A percentile compares a stretch with the other conserved stretches of the same genome.
phyloP scores from a whole-genome alignment of 495 filamentous ascomycete species.

The Achaetomiella virescens region DNA sequence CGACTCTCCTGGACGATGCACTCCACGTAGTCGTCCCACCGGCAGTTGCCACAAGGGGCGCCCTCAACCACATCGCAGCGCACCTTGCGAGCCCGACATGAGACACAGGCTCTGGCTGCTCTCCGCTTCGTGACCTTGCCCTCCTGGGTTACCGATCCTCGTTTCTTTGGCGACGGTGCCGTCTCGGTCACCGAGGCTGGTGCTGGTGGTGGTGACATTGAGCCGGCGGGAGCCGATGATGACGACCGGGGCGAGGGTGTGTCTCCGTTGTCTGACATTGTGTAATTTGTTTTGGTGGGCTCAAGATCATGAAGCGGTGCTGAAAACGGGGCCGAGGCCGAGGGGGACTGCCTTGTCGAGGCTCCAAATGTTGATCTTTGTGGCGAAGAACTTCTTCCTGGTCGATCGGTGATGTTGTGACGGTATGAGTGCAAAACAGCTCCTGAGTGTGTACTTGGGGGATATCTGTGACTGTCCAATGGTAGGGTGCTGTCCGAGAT shows the following conservation, averaged over 20 bases:
- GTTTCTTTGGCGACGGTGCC: conserved; percentile 31
- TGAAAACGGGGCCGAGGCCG: not conserved
- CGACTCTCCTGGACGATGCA: conserved; percentile 89
- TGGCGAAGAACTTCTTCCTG: not conserved
- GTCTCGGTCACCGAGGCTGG: conserved; percentile 8
- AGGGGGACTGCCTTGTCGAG: not conserved
- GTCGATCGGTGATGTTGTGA: not conserved
- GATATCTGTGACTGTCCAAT: not conserved
- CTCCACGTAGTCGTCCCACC: conserved; percentile 78
- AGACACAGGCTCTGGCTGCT: conserved; percentile 81
- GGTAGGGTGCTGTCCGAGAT: not conserved
- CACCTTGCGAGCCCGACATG: conserved; percentile 84
- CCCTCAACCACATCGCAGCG: conserved; percentile 88
- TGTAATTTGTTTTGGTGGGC: not conserved
- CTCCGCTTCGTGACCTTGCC: conserved; percentile 58
- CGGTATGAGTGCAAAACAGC: not conserved
- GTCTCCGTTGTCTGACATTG: conserved; percentile 14
- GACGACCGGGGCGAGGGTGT: conserved; percentile 7
- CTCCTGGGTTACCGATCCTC: conserved; percentile 19
- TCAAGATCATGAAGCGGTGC: not conserved
- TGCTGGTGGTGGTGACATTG: conserved; percentile 11
- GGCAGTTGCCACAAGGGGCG: conserved; percentile 83
- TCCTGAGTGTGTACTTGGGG: not conserved
- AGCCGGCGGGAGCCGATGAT: conserved; percentile 1
- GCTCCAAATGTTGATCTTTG: not conserved